phyloP scores from a whole-genome alignment of 2,329 filamentous ascomycete species.

The Penicillium sp. region DNA sequence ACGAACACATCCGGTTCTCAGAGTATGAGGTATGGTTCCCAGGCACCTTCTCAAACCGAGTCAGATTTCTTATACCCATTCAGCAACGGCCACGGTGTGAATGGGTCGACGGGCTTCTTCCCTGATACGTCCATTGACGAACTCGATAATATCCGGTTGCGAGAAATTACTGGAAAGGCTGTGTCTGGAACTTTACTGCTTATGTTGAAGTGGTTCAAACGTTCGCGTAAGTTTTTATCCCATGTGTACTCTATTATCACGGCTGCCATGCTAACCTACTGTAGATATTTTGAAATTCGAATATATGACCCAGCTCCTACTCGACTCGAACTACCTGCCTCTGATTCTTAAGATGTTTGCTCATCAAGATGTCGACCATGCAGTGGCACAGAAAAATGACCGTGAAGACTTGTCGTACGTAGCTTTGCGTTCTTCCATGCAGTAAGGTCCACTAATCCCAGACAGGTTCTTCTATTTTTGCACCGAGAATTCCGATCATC shows the following conservation, averaged over 20 bases:
- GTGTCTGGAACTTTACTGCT: slow-evolving; percentile 83
- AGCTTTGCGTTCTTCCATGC: background rate
- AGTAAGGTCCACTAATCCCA: background rate
- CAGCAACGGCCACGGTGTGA: slow-evolving; percentile 27
- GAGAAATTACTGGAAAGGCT: slow-evolving; percentile 87
- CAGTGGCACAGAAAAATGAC: slow-evolving; percentile 81
- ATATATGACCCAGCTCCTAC: slow-evolving; percentile 84
- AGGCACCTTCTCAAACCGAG: background rate
- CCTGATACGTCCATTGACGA: slow-evolving; percentile 59
- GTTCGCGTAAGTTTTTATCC: slow-evolving; percentile 67
- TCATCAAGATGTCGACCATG: slow-evolving; percentile 86
- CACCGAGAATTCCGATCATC: slow-evolving; percentile 64
- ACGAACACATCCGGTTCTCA: slow-evolving; percentile 44
- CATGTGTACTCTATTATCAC: background rate
- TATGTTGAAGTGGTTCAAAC: slow-evolving; percentile 93
- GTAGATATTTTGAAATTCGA: slow-evolving; percentile 91
- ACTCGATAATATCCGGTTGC: slow-evolving; percentile 70
- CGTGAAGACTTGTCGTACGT: slow-evolving; percentile 71
- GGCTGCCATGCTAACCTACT: slow-evolving; percentile 9
- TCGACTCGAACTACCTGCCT: slow-evolving; percentile 93
- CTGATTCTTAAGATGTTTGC: slow-evolving; percentile 90
- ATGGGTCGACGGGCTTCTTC: slow-evolving; percentile 28
- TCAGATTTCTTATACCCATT: slow-evolving; percentile 1
- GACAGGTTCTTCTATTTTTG: slow-evolving; percentile 87
- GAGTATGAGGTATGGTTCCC: slow-evolving; percentile 46